Percentiles rank a stretch among this genome's conserved stretches.
Evolutionary conservation across 2,329 filamentous ascomycete species (phyloP).

Genomic region (Aspergillus calidoustus): DNA sequence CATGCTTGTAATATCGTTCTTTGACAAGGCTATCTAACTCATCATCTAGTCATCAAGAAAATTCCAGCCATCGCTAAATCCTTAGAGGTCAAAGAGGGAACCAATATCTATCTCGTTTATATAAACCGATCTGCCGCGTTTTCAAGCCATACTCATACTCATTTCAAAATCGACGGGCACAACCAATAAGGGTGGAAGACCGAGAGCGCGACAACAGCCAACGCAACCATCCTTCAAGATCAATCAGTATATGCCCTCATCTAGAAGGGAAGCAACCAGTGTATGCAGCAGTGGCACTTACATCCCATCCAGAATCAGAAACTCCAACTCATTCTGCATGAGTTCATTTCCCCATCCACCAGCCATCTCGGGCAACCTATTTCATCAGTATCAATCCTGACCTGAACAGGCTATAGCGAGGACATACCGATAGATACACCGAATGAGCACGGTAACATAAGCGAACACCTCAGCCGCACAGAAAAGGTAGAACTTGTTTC

Average conservation of each 20-base stretch:
- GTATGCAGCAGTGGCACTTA: not conserved
- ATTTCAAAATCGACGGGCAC: not conserved
- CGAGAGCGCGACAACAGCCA: not conserved
- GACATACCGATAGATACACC: not conserved
- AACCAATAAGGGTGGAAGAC: not conserved
- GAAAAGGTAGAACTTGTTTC: not conserved
- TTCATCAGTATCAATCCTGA: no score
- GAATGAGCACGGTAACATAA: not conserved
- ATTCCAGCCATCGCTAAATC: no score
- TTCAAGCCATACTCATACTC: not conserved
- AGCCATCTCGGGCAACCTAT: not conserved
- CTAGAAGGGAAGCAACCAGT: not conserved
- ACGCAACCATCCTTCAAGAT: not conserved
- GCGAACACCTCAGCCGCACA: not conserved
- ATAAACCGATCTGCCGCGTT: not conserved
- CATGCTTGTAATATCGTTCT: no score
- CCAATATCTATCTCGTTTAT: not conserved
- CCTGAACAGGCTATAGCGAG: no score
- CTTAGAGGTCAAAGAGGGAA: not conserved
- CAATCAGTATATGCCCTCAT: not conserved
- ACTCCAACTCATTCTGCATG: not conserved
- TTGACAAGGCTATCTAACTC: no score
- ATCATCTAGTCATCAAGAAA: no score
- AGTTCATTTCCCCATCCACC: not conserved
- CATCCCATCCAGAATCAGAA: not conserved